Base-by-base conservation (phyloP, 2,329 filamentous ascomycete genomes). In the Cladophialophora immunda region DNA sequence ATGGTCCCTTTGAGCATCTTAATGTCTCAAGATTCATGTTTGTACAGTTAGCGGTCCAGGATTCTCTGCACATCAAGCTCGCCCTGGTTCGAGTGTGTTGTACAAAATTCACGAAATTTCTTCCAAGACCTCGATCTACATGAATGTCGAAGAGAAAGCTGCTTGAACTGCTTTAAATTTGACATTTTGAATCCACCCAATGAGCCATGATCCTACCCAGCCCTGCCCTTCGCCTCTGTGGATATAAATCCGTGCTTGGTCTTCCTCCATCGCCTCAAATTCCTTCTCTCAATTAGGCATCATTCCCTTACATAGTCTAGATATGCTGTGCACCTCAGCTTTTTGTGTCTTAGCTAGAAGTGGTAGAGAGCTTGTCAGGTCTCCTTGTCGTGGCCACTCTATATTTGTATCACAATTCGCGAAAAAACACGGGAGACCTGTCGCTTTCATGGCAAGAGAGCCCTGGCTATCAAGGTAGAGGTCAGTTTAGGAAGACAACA, bases 81-180 rank as follows among this genome's bases (percentile, higher is more conserved):
- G 27, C 15, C 41, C 38, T 59, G 41, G 41, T 19, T 22, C 38
- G 57, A 59, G 29, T 7, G 13, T 45, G 32, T 30, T 59, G 57
- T 59, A 59, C 38, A 59, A 45, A 45, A 59, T 50, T 59, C 41
- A 47, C 45, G 45, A 25, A 13, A 4, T 50, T 50, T 27, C 45
- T 50, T 25, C 22, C 19, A 11, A 15, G 22, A 25, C 9, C 2
- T 50, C 45, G 45, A 50, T 25, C 9, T 11, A 50, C 11, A 50
- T 7, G 22, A 50, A 9, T 41, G 17, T 41, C 2, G 15, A 19
- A 41, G 17, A 19, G n/a, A 11, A 13, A 9, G 34, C 9, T 4
- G 4, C 11, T 38, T 11, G 34, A 38, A 13, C 4, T 3, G 34
- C 15, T 15, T 15, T 15, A 41, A 41, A 19, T 41, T 41, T 19